phyloP scores from a whole-genome alignment of 352 stramenopile genomes.

The Globisporangium megalacanthum region DNA sequence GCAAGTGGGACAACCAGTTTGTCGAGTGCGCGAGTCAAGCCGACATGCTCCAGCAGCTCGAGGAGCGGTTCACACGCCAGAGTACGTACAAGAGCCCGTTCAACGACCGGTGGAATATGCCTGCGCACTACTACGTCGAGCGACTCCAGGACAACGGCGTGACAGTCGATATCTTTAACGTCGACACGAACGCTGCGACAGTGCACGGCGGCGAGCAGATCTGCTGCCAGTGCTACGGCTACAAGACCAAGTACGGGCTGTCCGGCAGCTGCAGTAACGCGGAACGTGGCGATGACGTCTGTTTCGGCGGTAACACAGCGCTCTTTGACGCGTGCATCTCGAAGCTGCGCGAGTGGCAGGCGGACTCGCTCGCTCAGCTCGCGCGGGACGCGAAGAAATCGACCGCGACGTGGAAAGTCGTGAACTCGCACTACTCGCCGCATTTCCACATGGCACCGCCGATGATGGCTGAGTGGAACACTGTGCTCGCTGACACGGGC shows the following conservation, averaged over 20 bases:
- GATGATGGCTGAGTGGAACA: conserved; percentile 66
- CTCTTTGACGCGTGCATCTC: conserved; percentile 59
- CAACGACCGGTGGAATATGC: conserved; percentile 65
- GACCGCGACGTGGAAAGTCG: conserved; percentile 61
- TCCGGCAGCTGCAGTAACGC: conserved; percentile 35
- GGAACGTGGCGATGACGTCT: conserved; percentile 40
- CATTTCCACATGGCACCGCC: conserved; percentile 64
- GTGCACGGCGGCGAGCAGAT: conserved; percentile 58
- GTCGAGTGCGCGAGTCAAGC: conserved; percentile 47
- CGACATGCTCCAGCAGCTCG: conserved; percentile 58
- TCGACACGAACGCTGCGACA: conserved; percentile 55
- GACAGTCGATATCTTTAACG: conserved; percentile 65
- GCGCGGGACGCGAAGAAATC: conserved; percentile 40
- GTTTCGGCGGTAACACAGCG: conserved; percentile 39
- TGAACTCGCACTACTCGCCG: conserved; percentile 75
- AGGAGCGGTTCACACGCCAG: conserved; percentile 62
- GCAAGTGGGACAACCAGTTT: conserved; percentile 58
- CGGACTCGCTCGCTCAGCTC: conserved; percentile 55
- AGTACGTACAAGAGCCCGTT: conserved; percentile 55
- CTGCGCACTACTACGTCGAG: conserved; percentile 59
- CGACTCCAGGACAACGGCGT: conserved; percentile 28
- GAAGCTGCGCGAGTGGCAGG: conserved; percentile 52
- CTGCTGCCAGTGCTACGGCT: conserved; percentile 78
- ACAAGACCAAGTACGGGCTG: conserved; percentile 48
- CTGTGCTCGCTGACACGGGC: conserved; percentile 34